phyloP scores from a whole-genome alignment of 2,329 filamentous ascomycete genomes.

The Colletotrichum tanaceti region DNA sequence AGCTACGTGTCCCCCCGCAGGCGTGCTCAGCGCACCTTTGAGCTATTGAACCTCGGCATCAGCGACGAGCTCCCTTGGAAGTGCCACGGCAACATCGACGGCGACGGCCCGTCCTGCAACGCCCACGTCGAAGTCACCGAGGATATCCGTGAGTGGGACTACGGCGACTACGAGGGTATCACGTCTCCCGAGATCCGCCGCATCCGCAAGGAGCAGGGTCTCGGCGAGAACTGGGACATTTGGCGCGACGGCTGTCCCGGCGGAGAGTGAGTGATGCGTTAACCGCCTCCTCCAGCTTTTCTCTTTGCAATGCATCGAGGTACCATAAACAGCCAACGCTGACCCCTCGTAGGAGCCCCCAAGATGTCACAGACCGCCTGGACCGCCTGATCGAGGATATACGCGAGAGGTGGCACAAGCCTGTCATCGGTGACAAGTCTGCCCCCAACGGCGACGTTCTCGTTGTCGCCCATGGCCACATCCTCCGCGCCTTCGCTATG shows the following conservation, averaged over 20 bases:
- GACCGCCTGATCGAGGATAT: constrained; percentile 83
- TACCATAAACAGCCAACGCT: not conserved
- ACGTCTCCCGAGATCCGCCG: constrained; percentile 76
- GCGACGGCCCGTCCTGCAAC: constrained; percentile 59
- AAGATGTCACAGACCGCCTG: constrained; percentile 77
- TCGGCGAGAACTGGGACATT: constrained; percentile 78
- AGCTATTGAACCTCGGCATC: constrained; percentile 82
- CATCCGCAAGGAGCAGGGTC: constrained; percentile 66
- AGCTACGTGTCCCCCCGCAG: constrained; percentile 88
- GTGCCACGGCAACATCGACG: constrained; percentile 53
- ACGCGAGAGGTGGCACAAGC: constrained; percentile 71
- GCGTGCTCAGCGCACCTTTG: constrained; percentile 89
- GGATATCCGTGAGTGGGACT: constrained; percentile 86
- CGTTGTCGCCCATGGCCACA: constrained; percentile 90
- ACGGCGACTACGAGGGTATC: constrained; percentile 87
- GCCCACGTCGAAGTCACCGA: constrained; percentile 76
- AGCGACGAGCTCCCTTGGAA: constrained; percentile 78
- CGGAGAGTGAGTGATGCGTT: constrained; percentile 74
- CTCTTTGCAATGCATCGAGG: not conserved
- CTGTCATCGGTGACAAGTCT: constrained; percentile 63
- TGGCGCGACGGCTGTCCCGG: constrained; percentile 90
- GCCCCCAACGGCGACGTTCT: constrained; percentile 54
- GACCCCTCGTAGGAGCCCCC: constrained; percentile 65
- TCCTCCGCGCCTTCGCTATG: constrained; percentile 87
- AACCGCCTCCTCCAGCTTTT: not conserved